A percentile compares a stretch with the other conserved stretches of the same genome.
These are phyloP conservation scores for Fonsecaea pedrosoi DNA, from an alignment of 2,329 filamentous ascomycete genomes.

Conservation along the genomic window DNA sequence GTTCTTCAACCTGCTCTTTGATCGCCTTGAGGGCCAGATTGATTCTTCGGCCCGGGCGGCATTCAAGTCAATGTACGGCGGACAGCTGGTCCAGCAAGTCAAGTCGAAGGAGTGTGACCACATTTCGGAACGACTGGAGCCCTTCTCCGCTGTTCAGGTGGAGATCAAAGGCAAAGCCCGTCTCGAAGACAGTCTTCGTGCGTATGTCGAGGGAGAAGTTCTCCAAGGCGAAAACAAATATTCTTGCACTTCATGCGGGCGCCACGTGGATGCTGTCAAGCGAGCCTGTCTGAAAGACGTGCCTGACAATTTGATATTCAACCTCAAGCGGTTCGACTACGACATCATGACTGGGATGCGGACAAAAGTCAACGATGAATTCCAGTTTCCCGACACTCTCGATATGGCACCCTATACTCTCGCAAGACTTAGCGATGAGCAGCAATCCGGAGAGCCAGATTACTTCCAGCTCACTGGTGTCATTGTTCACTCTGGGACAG, in stretches of 20 bases:
- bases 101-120: conserved; percentile 94
- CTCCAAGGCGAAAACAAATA: conserved; percentile 99
- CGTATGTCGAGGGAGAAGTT: conserved; percentile 95
- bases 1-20: conserved; percentile 93
- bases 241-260: conserved; percentile 88
- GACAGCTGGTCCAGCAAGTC: conserved; percentile 90
- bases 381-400: conserved; percentile 81
- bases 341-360: conserved; percentile 71
- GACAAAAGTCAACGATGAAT: conserved; percentile 94
- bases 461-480: conserved; percentile 93
- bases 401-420: conserved; percentile 91
- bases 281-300: conserved; percentile 89
- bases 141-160: conserved; percentile 93
- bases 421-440: conserved; percentile 74
- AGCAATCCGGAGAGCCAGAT: conserved; percentile 67
- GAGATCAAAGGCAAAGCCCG: conserved; percentile 91
- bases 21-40: conserved; percentile 86
- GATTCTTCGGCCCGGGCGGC: conserved; percentile 70
- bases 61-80: conserved; percentile 86
- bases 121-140: conserved; percentile 86
- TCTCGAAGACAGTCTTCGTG: conserved; percentile 84
- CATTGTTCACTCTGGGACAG: conserved; percentile 89
- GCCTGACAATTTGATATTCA: conserved; percentile 93
- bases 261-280: conserved; percentile 91
- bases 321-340: conserved; percentile 71